Base-by-base conservation (phyloP, 371 early-diverging fungal species). In the Saksenaea vasiformis region DNA sequence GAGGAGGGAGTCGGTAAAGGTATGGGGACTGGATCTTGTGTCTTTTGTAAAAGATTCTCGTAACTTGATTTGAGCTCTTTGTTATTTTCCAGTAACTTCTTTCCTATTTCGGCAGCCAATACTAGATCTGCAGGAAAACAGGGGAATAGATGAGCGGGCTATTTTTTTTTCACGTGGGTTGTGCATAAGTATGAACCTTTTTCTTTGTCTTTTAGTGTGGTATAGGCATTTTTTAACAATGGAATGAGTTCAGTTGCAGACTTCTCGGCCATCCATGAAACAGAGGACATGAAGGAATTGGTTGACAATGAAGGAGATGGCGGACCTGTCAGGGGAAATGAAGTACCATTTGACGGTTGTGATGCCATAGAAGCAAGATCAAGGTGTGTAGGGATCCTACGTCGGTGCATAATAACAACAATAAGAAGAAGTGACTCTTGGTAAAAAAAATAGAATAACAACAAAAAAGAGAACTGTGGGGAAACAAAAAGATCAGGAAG, bases 61-160 rank as follows among this genome's bases (percentile, higher is more conserved):
- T 79, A 82, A 44, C 80, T 83, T 10, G 77, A 62, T 62, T 80
- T 76, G 44, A 85, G 68, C 17, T 56, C 65, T 17, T 64, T 68
- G 60, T 85, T 83, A 47, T 80, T 70, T 37, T 82, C 82, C 54
- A 83, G 58, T 17, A 85, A 64, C 14, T 73, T 72, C 53, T 81
- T 80, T 54, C 84, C 83, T 35, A 83, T 73, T 69, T 77, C 69
- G 17, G 82, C 83, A 19, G 85, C 83, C 38, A 80, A 41, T 19
- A 63, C 70, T 13, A 83, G 69, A 61, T 81, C 83, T 85, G 54
- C 59, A 26, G 7, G 38, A 43, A 41, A 54, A 27, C 10, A 39
- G 24, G 36, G 37, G 35, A 11, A 36, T 17, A 31, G 26, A 13
- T 34, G 38, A 54, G 53, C 55, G 37, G 28, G n/a, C 31, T 22